Conservation (phyloP, 768 basidiomycete species). For the Suillus hirtellus region DNA sequence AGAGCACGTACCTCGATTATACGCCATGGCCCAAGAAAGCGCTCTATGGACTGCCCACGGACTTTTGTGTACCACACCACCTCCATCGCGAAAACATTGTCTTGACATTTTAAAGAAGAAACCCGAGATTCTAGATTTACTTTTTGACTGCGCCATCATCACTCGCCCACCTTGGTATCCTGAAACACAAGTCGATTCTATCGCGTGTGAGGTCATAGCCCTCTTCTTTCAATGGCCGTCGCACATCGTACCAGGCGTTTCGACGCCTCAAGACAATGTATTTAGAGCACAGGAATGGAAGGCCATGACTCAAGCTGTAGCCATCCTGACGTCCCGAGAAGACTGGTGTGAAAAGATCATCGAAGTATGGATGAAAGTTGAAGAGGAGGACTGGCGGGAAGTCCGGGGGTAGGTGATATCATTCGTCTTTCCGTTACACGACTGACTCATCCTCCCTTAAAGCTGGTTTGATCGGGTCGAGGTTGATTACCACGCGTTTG, state of each 20-base stretch:
- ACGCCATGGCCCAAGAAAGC: slow-evolving; percentile 26
- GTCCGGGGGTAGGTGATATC: slow-evolving; percentile 19
- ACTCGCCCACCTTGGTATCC: slow-evolving; percentile 30
- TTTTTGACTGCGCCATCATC: slow-evolving; percentile 30
- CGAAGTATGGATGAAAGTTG: slow-evolving; percentile 28
- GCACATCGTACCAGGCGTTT: slow-evolving; percentile 26
- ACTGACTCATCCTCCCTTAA: background rate
- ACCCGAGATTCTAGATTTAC: slow-evolving; percentile 21
- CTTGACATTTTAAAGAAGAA: slow-evolving; percentile 21
- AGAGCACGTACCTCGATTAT: slow-evolving; percentile 28
- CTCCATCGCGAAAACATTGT: slow-evolving; percentile 13
- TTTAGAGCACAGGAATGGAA: slow-evolving; percentile 26
- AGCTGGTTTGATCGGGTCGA: slow-evolving; percentile 20
- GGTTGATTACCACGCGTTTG: slow-evolving; percentile 20
- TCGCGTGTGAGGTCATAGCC: slow-evolving; percentile 26
- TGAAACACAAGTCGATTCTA: slow-evolving; percentile 23
- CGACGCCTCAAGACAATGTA: slow-evolving; percentile 13
- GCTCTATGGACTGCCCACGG: slow-evolving; percentile 15
- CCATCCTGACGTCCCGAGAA: slow-evolving; percentile 28
- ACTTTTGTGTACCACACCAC: slow-evolving; percentile 18
- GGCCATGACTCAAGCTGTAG: slow-evolving; percentile 21
- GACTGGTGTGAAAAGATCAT: slow-evolving; percentile 29
- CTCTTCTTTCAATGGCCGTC: slow-evolving; percentile 26
- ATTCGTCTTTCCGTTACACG: background rate
- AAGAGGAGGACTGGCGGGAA: slow-evolving; percentile 25